Evolutionary conservation across 305 asterid species (phyloP).

Genomic region (Caryopteris hybrid): DNA sequence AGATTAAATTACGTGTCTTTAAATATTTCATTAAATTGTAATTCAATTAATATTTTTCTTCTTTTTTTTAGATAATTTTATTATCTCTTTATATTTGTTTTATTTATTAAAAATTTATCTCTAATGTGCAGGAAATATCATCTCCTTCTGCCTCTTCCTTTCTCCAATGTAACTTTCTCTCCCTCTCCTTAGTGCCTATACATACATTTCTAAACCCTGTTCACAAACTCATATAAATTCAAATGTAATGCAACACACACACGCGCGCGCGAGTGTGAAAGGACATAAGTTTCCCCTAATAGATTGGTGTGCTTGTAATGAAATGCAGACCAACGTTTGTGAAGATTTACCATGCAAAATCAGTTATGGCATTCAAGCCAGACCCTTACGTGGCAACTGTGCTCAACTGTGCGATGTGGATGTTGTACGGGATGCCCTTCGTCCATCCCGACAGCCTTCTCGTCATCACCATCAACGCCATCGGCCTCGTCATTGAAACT

Average conservation of each 20-base stretch:
- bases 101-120: slow-evolving; percentile 2
- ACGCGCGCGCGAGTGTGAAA: not conserved
- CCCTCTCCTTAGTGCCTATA: no score
- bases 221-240: no score
- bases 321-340: slow-evolving; percentile 58
- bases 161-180: slow-evolving; percentile 48
- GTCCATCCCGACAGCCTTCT: slow-evolving; percentile 64
- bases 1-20: no score
- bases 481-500: slow-evolving; percentile 45
- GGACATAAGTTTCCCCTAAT: no score
- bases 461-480: slow-evolving; percentile 63
- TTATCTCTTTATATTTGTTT: not conserved
- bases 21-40: no score
- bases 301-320: not conserved
- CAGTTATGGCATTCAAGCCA: slow-evolving; percentile 54
- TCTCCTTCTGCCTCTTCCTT: slow-evolving; percentile 59
- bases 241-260: not conserved
- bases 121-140: slow-evolving; percentile 55
- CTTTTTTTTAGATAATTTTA: no score
- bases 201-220: no score
- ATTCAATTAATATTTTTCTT: not conserved
- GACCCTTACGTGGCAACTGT: slow-evolving; percentile 57
- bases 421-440: slow-evolving; percentile 69
- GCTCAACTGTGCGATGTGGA: slow-evolving; percentile 72
- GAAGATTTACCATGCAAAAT: slow-evolving; percentile 41